Evolutionary conservation across 1,284 basidiomycete genomes (phyloP), one percentile per base, ranked within the genome.

Genomic region (Mycena citricolor): DNA sequence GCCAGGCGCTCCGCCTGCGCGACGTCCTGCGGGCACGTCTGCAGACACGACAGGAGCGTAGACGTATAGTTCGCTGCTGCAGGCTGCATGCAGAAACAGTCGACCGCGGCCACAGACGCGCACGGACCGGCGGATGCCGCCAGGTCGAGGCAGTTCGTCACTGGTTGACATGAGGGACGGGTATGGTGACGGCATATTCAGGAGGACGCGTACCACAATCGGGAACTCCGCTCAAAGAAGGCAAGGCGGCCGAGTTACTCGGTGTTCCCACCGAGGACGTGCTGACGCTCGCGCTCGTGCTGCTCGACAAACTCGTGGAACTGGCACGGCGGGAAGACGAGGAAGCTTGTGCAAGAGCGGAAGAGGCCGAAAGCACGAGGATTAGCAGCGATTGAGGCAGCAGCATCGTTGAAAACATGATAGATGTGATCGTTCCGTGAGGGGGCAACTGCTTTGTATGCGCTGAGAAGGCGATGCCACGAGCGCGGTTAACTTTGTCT

Each of bases 1-100:
- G 37, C 31, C 24, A 48, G 21, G 2, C 29, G 22, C 17, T 47
- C 34, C 23, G 45, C 41, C 20, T 39, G 23, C 20, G 40, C 20
- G 8, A 43, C 39, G 8, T 48, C 45, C 29, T 39, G 16, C 22
- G 39, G 39, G 34, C 33, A 42, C 17, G 28, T 16, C 26, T 10
- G 25, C 31, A 41, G 31, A 39, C 42, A 44, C 13, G 22, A 2
- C n/a, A 44, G 19, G 47, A 44, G 29, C 28, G 38, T 13, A 6
- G 42, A 7, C 7, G 39, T 44, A 39, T 44, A 49, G 33, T 20
- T 29, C 26, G 19, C 13, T 8, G 40, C 40, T 43, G 23, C 25
- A 17, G 20, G 4, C 12, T 32, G 8, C n/a, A 1, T 16, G 0
- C 48, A 46, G 28, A 50, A 50, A 20, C 43, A 50, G 28, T 50